Conservation (phyloP, 768 basidiomycete species). For the Rhodosporidiobolus odoratus region DNA sequence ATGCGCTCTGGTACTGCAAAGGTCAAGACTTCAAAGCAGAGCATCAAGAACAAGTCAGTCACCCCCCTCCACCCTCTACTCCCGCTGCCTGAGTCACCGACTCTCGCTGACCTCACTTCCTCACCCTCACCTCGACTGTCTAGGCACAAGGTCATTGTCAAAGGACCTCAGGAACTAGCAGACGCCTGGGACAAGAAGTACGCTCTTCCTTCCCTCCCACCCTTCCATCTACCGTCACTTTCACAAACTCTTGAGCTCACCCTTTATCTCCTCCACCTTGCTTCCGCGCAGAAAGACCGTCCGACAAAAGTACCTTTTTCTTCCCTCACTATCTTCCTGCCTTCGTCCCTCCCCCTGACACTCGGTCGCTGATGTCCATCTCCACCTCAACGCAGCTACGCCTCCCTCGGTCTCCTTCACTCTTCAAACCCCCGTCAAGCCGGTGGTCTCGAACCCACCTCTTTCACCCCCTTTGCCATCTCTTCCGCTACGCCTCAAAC, state of each 20-base stretch:
- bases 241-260: no score
- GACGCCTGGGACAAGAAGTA: slow-evolving; percentile 35
- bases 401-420: slow-evolving; percentile 26
- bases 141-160: slow-evolving; percentile 36
- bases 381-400: slow-evolving; percentile 16
- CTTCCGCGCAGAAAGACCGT: slow-evolving; percentile 35
- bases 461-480: slow-evolving; percentile 18
- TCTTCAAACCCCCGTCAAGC: slow-evolving; percentile 30
- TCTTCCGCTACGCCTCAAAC: slow-evolving; percentile 17
- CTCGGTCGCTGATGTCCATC: background rate
- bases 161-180: slow-evolving; percentile 26
- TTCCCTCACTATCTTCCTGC: background rate
- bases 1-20: slow-evolving; percentile 68
- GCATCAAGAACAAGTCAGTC: slow-evolving; percentile 56
- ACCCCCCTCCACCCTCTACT: no score
- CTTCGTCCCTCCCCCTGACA: background rate
- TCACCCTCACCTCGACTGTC: background rate
- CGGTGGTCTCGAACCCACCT: slow-evolving; percentile 33
- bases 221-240: background rate
- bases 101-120: no score
- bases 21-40: slow-evolving; percentile 55
- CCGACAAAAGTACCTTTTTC: slow-evolving; percentile 31
- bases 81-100: background rate
- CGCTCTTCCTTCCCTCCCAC: background rate
- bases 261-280: no score